These are phyloP conservation scores for Paraphaeosphaeria minitans DNA, from an alignment of 2,329 filamentous ascomycete genomes.

Conservation along the genomic window DNA sequence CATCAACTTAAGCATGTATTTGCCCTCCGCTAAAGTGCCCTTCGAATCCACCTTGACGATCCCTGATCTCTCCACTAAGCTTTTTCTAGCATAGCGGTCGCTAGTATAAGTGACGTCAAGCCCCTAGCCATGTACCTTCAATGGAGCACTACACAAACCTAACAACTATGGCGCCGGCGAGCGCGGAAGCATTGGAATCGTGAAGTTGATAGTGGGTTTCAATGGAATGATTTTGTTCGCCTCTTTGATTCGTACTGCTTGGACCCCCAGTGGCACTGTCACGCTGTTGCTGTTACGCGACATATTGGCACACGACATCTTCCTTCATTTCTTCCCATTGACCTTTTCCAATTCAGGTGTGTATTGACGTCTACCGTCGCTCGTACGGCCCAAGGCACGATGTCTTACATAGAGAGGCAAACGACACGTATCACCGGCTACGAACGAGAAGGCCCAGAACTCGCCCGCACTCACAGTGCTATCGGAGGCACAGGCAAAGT, in stretches of 20 bases:
- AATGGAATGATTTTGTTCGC: background rate
- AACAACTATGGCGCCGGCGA: constrained; percentile 7
- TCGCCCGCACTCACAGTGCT: constrained; percentile 25
- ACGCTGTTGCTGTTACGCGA: background rate
- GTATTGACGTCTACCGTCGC: background rate
- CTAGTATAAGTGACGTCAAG: constrained; percentile 5
- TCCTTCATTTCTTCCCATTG: background rate
- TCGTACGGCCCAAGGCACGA: constrained; percentile 2
- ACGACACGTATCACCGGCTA: constrained; percentile 37
- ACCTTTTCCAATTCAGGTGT: background rate
- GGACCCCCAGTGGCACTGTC: background rate
- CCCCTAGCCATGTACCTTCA: background rate
- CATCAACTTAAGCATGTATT: background rate
- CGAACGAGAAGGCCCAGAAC: constrained; percentile 12
- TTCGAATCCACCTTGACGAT: background rate
- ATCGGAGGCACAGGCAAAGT: constrained; percentile 34
- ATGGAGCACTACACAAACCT: constrained; percentile 1
- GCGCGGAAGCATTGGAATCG: background rate
- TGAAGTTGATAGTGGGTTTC: background rate
- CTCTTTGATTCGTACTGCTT: no score
- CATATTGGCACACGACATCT: background rate
- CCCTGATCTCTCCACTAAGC: background rate
- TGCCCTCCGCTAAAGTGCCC: background rate
- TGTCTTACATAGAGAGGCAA: constrained; percentile 35
- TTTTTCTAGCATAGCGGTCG: background rate